These are phyloP conservation scores for Capillidium rhysosporum DNA, from an alignment of 371 early-diverging fungal species.

Conservation along the genomic window DNA sequence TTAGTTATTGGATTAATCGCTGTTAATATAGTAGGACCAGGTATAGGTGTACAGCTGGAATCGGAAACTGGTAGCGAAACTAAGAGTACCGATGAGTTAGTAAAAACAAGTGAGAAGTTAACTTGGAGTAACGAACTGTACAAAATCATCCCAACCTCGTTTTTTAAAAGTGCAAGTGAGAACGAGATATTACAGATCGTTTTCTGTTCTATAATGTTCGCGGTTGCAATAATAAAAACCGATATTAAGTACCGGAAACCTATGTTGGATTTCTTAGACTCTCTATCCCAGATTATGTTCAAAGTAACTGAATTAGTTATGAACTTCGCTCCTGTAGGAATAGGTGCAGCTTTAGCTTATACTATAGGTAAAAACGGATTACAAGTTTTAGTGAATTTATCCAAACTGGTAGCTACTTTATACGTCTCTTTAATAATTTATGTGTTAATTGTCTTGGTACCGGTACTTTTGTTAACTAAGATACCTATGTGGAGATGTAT, in stretches of 20 bases:
- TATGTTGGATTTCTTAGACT: slow-evolving; percentile 33
- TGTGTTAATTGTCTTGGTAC: slow-evolving; percentile 30
- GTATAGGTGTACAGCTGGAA: slow-evolving; percentile 16
- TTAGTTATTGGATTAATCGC: slow-evolving; percentile 41
- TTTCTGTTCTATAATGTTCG: slow-evolving; percentile 47
- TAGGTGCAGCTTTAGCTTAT: slow-evolving; percentile 38
- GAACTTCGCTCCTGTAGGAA: slow-evolving; percentile 58
- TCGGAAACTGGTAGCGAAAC: slow-evolving; percentile 12
- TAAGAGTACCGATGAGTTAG: slow-evolving; percentile 10
- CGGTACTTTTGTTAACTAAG: slow-evolving; percentile 32
- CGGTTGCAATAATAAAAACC: slow-evolving; percentile 32
- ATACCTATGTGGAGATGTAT: slow-evolving; percentile 33
- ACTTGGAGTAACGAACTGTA: slow-evolving; percentile 30
- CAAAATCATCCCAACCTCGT: slow-evolving; percentile 30
- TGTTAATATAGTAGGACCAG: slow-evolving; percentile 45
- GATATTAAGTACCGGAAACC: slow-evolving; percentile 24
- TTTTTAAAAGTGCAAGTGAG: slow-evolving; percentile 26
- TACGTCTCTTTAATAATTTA: slow-evolving; percentile 37
- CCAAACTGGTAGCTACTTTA: slow-evolving; percentile 42
- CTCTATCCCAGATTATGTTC: slow-evolving; percentile 43
- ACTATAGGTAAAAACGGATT: slow-evolving; percentile 45
- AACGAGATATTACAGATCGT: slow-evolving; percentile 38
- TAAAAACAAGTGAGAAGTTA: slow-evolving; percentile 16
- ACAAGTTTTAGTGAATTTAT: slow-evolving; percentile 31
- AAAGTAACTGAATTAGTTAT: slow-evolving; percentile 40